Evolutionary conservation across 768 basidiomycete genomes (phyloP).

Genomic region (Thelephora aurantiotincta): DNA sequence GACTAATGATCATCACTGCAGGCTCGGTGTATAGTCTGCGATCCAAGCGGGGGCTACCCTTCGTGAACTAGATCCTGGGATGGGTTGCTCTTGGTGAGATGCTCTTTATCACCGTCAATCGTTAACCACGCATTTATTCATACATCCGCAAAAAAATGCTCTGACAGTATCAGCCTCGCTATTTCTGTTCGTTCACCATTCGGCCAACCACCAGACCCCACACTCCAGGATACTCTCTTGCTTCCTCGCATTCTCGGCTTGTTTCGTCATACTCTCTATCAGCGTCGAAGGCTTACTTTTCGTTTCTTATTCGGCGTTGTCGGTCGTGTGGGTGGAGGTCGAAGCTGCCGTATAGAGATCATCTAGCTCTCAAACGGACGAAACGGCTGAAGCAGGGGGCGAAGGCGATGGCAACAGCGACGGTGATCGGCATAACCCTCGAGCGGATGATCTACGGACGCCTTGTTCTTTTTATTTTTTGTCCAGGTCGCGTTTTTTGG

Average conservation of each 20-base stretch:
- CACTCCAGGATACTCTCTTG: constrained; percentile 41
- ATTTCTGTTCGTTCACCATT: constrained; percentile 30
- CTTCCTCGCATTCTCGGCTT: constrained; percentile 60
- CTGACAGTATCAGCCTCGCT: constrained; percentile 31
- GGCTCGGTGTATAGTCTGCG: constrained; percentile 47
- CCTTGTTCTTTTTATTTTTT: constrained; percentile 74
- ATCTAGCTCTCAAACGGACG: background rate
- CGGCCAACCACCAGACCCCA: constrained; percentile 20
- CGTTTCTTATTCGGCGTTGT: constrained; percentile 42
- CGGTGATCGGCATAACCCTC: constrained; percentile 10
- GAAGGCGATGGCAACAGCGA: background rate
- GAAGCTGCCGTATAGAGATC: constrained; percentile 26
- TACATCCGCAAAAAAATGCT: background rate
- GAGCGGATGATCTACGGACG: constrained; percentile 54
- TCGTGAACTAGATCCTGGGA: constrained; percentile 40
- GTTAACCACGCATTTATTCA: background rate
- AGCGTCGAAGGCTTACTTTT: constrained; percentile 76
- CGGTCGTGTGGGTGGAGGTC: constrained; percentile 54
- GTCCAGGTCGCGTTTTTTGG: constrained; percentile 83
- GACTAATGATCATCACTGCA: constrained; percentile 40
- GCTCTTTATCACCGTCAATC: background rate
- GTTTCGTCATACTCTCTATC: constrained; percentile 71
- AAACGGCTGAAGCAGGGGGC: background rate
- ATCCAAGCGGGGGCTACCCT: constrained; percentile 52
- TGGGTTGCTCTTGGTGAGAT: constrained; percentile 55